Evolutionary conservation across 176 grass and related monocot genomes (phyloP), one percentile per base, ranked within the genome.

Genomic region (Oryza australiensis): DNA sequence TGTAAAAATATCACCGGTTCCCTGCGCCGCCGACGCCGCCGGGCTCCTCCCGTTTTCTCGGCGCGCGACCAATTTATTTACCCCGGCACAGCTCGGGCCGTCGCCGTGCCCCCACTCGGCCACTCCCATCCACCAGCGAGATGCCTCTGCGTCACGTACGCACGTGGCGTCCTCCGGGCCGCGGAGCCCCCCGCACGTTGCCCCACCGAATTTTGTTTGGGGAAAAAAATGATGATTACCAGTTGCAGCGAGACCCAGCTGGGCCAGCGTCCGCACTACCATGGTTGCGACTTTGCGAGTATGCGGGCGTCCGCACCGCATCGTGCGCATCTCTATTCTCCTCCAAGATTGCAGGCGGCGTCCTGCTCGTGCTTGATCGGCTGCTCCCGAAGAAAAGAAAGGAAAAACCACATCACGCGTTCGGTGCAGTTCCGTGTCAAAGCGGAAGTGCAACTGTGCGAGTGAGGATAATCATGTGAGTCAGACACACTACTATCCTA

Each of bases 391-490:
- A 7, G 64, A 26, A 53, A 57, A 55, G 8, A 48, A 59, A 12
- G 42, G 24, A 51, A 55, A 55, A 69, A 12, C 33, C 33, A 55
- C 49, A 57, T 5, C 79, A 62, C 51, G 35, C 29, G 57, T 30
- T 0, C 1, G 41, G 51, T 2, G 11, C 10, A 70, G 72, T 85
- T 70, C 23, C 87, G 82, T 89, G 63, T 26, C 16, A 9, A 41
- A 49, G 38, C 0, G 8, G 29, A 30, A 74, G n/a, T 37, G 37
- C 64, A 13, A 5, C 53, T 7, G 53, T 57, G 53, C 53, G 53
- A 20, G 48, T 2, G 64, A 40, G 0, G 87, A 89, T 85, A 55
- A 72, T 71, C 2, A 32, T 10, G 87, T 83, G 76, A 80, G 62
- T 85, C 64, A 3, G 48, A 53, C 15, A 11, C 15, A 18, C 16